These are phyloP conservation scores for Cyclostephanos invisitatus DNA, from an alignment of 108 stramenopile genomes.

Conservation along the genomic window DNA sequence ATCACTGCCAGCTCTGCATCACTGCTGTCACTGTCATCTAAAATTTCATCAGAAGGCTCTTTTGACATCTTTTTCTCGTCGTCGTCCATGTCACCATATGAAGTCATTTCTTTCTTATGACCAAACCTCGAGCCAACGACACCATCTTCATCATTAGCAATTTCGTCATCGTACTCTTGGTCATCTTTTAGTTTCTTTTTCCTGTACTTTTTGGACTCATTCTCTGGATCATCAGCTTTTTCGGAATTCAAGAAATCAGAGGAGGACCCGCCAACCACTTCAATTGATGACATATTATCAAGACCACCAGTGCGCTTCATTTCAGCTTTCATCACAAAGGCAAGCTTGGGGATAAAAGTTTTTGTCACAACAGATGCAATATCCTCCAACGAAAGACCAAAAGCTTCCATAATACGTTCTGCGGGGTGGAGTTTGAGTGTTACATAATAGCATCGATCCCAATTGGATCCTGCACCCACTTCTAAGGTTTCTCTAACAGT, in stretches of 20 bases:
- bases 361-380: constrained; percentile 76
- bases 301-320: constrained; percentile 60
- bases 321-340: constrained; percentile 81
- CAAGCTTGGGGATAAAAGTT: constrained; percentile 77
- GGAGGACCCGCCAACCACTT: constrained; percentile 57
- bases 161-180: constrained; percentile 76
- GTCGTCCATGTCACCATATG: constrained; percentile 73
- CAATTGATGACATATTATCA: constrained; percentile 54
- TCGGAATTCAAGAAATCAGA: constrained; percentile 38
- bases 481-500: constrained; percentile 71
- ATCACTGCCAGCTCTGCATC: constrained; percentile 36
- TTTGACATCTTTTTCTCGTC: constrained; percentile 59
- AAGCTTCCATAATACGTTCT: constrained; percentile 86
- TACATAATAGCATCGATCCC: constrained; percentile 86
- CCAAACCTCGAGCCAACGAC: constrained; percentile 55
- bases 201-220: constrained; percentile 19
- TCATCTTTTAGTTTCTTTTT: constrained; percentile 53
- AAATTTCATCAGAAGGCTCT: constrained; percentile 28
- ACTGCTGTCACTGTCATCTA: constrained; percentile 56
- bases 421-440: constrained; percentile 82
- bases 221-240: constrained; percentile 8
- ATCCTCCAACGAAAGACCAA: constrained; percentile 83
- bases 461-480: constrained; percentile 60
- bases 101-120: constrained; percentile 60
- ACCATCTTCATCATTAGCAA: constrained; percentile 65